These are phyloP conservation scores for Arachnopeziza araneosa DNA, from an alignment of 2,329 filamentous ascomycete species.

Conservation along the genomic window DNA sequence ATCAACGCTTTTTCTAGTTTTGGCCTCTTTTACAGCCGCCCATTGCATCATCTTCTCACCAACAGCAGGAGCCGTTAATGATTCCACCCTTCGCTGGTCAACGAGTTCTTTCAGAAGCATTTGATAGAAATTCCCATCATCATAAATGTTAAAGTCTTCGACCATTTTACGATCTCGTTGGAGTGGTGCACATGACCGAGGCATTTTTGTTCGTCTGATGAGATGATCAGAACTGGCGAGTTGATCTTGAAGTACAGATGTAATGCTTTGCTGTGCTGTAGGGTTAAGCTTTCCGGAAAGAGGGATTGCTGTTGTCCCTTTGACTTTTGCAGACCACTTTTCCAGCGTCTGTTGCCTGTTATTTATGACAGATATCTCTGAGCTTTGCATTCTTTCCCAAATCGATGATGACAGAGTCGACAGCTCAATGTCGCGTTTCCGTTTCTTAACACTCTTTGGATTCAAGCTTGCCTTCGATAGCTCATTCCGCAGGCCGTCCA, in stretches of 20 bases:
- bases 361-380: constrained; percentile 54
- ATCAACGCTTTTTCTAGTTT: constrained; percentile 78
- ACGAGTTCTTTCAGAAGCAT: constrained; percentile 88
- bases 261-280: constrained; percentile 53
- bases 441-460: constrained; percentile 49
- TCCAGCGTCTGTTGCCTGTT: constrained; percentile 70
- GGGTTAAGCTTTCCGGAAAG: constrained; percentile 53
- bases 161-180: constrained; percentile 54
- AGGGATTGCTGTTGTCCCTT: constrained; percentile 51
- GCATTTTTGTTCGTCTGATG: constrained; percentile 61
- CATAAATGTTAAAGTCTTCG: constrained; percentile 66
- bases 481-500: constrained; percentile 62
- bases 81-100: constrained; percentile 74
- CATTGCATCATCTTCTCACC: constrained; percentile 43
- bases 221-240: constrained; percentile 62
- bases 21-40: constrained; percentile 68
- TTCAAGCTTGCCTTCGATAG: constrained; percentile 46
- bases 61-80: constrained; percentile 38
- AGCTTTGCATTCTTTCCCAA: constrained; percentile 64
- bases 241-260: constrained; percentile 64
- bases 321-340: constrained; percentile 84
- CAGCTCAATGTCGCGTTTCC: constrained; percentile 48
- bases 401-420: constrained; percentile 59
- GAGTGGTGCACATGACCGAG: constrained; percentile 70
- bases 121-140: constrained; percentile 94